phyloP scores from a whole-genome alignment of 257 asterid genomes.

The Solanum raphanifolium region DNA sequence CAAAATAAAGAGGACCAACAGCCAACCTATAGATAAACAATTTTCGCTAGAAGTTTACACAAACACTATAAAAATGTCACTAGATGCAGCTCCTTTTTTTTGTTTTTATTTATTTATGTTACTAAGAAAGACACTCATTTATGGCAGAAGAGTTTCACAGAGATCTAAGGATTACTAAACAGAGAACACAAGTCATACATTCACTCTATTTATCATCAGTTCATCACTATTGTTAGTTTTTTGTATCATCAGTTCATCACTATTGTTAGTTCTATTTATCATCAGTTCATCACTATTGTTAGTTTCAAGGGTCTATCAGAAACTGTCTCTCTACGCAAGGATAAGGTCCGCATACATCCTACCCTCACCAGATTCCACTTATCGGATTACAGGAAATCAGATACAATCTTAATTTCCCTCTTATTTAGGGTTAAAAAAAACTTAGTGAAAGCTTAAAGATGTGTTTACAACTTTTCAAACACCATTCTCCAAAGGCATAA shows the following conservation, averaged over 20 bases:
- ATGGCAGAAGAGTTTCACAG: not conserved
- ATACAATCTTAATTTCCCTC: not conserved
- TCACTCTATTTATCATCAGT: not conserved
- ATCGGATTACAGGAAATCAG: not conserved
- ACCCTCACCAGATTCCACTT: not conserved
- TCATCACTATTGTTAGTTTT: not conserved
- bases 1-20: no score
- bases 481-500: not conserved
- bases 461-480: not conserved
- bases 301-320: not conserved
- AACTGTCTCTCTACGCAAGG: not conserved
- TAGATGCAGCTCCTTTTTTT: not conserved
- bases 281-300: not conserved
- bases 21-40: not conserved
- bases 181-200: not conserved
- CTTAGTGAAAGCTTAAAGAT: not conserved
- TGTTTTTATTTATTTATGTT: not conserved
- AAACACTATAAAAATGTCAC: not conserved
- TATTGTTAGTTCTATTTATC: not conserved
- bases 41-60: not conserved
- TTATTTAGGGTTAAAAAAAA: not conserved
- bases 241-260: no score
- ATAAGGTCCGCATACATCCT: not conserved
- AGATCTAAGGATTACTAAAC: not conserved
- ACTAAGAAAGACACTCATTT: not conserved